These are phyloP conservation scores for Syzygium malaccense DNA, from an alignment of 441 rosid genomes.

Conservation along the genomic window DNA sequence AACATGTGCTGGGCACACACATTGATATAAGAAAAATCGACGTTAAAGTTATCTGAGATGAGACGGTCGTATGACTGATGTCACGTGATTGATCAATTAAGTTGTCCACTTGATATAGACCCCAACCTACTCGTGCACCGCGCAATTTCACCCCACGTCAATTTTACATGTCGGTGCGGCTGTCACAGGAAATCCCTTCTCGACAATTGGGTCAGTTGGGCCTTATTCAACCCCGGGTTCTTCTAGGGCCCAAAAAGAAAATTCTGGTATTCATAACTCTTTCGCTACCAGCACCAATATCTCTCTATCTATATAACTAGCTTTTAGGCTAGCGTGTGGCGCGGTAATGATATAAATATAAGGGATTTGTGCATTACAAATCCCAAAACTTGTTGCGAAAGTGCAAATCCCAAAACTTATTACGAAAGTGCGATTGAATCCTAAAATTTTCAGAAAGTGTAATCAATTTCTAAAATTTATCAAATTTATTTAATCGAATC, in stretches of 20 bases:
- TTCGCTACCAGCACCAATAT: neutral
- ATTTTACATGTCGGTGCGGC: neutral
- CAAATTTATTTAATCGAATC: too few relatives aligned
- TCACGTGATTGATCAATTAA: neutral
- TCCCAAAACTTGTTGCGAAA: too few relatives aligned
- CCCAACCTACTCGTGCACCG: neutral
- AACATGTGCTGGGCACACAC: neutral
- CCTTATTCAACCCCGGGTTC: neutral
- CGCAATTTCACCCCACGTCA: neutral
- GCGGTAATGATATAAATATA: neutral
- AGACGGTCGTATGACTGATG: neutral
- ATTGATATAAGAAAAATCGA: neutral
- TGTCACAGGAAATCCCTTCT: neutral
- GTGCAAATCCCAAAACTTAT: too few relatives aligned
- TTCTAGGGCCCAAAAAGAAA: neutral
- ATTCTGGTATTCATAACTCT: neutral
- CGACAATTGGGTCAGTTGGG: neutral
- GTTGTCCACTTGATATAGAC: neutral
- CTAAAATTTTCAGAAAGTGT: too few relatives aligned
- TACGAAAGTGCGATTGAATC: too few relatives aligned
- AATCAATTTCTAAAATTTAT: too few relatives aligned
- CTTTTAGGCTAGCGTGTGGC: neutral
- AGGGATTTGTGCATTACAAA: too few relatives aligned
- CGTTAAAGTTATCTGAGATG: neutral
- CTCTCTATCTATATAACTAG: too few relatives aligned